Base-by-base conservation (phyloP, 495 filamentous ascomycete genomes). In the Elasticomyces elasticus region DNA sequence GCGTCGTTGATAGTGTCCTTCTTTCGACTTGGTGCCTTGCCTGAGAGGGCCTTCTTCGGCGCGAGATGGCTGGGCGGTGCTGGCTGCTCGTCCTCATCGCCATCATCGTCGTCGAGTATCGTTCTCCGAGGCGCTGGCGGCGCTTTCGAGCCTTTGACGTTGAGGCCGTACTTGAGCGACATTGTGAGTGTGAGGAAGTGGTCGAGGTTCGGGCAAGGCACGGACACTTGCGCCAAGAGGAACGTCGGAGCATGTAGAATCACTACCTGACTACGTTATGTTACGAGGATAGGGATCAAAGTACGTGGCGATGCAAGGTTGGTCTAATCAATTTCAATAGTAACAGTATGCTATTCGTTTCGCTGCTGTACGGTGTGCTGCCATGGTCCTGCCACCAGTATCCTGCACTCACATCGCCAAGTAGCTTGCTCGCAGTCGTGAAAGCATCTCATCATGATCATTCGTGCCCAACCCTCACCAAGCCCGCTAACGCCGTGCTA, bases 141-240 rank as follows among this genome's bases (percentile, higher is more conserved):
- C 23, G 76, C 76, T 55, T 76, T 83, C 1, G 24, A 5, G 10
- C 27, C 27, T 17, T 74, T 64, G 22, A 82, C 61, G 55, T 79
- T 84, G 6, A 85, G 67, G 7, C 82, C 82, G 52, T 74, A 74
- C n/a, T 77, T 76, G 23, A 71, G 48, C 74, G 69, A 62, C 69
- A 72, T 72, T 19, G 25, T 49, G 11, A 2, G 4, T 40, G 5
- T 17, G 11, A 23, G 2, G 25, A 49, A 30, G 25, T 30, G 3
- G 56, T 25, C 49, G 20, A 19, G 22, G n/a, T 37, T 31, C 11
- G 19, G 38, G 51, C 2, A 49, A 3, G 45, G 24, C 7, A 11
- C 19, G 49, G 19, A 28, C 30, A 28, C 25, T 49, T 26, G 6
- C 17, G 42, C 42, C 24, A 15, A 40, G 35, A 5, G 13, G 13